Conservation (phyloP, 768 basidiomycete genomes). For the Dioszegia crocea region DNA sequence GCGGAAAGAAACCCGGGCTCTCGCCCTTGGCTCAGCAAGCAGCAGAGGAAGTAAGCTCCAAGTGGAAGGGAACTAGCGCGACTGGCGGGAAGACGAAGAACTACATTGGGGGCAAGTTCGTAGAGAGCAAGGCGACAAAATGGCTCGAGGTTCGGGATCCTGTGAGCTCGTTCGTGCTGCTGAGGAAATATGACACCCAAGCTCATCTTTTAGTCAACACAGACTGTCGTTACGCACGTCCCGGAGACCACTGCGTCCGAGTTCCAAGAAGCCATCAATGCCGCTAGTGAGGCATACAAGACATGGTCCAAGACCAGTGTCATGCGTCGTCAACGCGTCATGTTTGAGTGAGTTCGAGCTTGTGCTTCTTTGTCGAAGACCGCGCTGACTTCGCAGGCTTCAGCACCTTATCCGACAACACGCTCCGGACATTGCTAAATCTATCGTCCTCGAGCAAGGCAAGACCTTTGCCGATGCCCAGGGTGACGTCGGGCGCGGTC, state of each 20-base stretch:
- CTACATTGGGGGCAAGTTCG: slow-evolving; percentile 84
- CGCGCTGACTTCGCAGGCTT: slow-evolving; percentile 57
- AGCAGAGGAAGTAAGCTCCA: slow-evolving; percentile 33
- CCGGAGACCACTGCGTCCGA: slow-evolving; percentile 80
- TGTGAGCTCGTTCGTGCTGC: slow-evolving; percentile 54
- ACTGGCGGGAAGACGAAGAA: slow-evolving; percentile 86
- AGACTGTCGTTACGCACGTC: slow-evolving; percentile 80
- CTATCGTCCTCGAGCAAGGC: slow-evolving; percentile 92
- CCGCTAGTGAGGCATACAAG: slow-evolving; percentile 79
- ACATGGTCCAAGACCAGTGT: slow-evolving; percentile 83
- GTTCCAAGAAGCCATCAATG: slow-evolving; percentile 75
- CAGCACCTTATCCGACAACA: slow-evolving; percentile 82
- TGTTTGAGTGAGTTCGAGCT: slow-evolving; percentile 65
- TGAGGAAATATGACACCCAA: neutral
- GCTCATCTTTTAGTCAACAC: slow-evolving; percentile 67
- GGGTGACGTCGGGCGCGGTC: slow-evolving; percentile 85
- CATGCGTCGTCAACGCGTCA: slow-evolving; percentile 78
- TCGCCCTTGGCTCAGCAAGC: slow-evolving; percentile 23
- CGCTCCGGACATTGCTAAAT: slow-evolving; percentile 75
- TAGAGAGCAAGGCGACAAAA: slow-evolving; percentile 68
- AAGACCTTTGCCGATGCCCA: slow-evolving; percentile 93
- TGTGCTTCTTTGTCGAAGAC: neutral
- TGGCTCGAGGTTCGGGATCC: slow-evolving; percentile 91
- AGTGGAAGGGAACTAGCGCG: slow-evolving; percentile 81
- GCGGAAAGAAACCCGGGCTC: slow-evolving; percentile 6